Base-by-base conservation (phyloP, 228 moss, liverwort and hornwort genomes). In the Sphagnum magellanicum region DNA sequence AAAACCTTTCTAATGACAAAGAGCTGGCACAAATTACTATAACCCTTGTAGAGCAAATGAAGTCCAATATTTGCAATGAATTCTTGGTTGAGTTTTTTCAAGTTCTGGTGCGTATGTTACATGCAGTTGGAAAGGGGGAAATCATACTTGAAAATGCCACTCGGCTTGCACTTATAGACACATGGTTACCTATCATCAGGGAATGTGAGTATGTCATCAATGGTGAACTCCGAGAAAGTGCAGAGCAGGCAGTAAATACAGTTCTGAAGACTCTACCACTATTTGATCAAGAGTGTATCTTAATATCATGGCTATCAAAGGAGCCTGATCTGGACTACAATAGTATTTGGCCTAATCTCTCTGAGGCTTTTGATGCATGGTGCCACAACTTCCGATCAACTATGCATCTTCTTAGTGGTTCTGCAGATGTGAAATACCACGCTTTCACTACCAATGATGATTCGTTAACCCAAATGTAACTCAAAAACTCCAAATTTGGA, bases 371-470 rank as follows among this genome's bases (percentile, higher is more conserved):
- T 5, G 50, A 64, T 49, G 64, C 48, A 13, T 64, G 64, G 64
- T 64, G 64, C 10, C 64, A 64, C 13, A 64, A 49, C 64, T 64
- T 64, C 14, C 48, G 64, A 64, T 64, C 64, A 4, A 64, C 64
- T 1, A 64, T 64, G 64, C 48, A 64, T 13, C 48, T 64, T 4
- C 47, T 64, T 6, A 49, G 64, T 4, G 64, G 64, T 12, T 14
- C 32, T 5, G 47, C 9, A 16, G 61, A 62, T 0, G 8, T 9
- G 16, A 62, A 62, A 6, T 62, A 7, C 32, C 16, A 14, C 4
- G 6, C 46, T 62, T 32, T 32, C 32, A 32, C 32, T 32, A 32
- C 32, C 32, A 32, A 32, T 32, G 32, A 32, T 32, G 3, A 32
- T 32, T 32, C 32, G 1, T 32, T 32, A 32, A 32, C 3, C 32